These are phyloP conservation scores for Naegleria gruberi DNA, from an alignment of 208 protist species.

Conservation along the genomic window DNA sequence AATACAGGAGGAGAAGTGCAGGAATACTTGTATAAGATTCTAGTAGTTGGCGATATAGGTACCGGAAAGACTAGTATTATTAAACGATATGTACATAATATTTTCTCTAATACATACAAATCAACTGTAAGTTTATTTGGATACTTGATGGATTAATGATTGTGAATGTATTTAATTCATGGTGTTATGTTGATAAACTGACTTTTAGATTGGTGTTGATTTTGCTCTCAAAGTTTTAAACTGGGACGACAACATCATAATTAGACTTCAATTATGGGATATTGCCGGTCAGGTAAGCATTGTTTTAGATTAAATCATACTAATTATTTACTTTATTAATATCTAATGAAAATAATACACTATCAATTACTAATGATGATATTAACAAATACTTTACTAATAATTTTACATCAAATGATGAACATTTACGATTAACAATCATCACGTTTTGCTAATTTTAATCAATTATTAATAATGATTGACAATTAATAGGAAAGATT, in stretches of 20 bases:
- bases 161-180: not conserved
- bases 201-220: conserved; percentile 49
- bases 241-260: conserved; percentile 38
- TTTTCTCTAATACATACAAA: conserved; percentile 66
- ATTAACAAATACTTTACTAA: not conserved
- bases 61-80: conserved; percentile 76
- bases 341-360: too few relatives aligned
- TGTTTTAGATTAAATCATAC: not conserved
- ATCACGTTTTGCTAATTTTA: not conserved
- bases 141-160: too few relatives aligned
- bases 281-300: conserved; percentile 29
- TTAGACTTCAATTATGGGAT: conserved; percentile 45
- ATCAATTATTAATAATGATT: conserved; percentile 32
- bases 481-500: conserved; percentile 45
- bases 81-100: conserved; percentile 67
- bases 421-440: not conserved
- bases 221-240: conserved; percentile 56
- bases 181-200: not conserved
- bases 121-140: conserved; percentile 37
- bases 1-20: not conserved
- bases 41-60: conserved; percentile 64
- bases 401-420: too few relatives aligned
- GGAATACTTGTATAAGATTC: conserved; percentile 24
- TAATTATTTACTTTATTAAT: too few relatives aligned
- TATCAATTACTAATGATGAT: not conserved